Percentiles rank a stretch among this genome's conserved stretches.
Conservation (phyloP, 306 rosid species). For the Oxytropis ochrocephala region DNA sequence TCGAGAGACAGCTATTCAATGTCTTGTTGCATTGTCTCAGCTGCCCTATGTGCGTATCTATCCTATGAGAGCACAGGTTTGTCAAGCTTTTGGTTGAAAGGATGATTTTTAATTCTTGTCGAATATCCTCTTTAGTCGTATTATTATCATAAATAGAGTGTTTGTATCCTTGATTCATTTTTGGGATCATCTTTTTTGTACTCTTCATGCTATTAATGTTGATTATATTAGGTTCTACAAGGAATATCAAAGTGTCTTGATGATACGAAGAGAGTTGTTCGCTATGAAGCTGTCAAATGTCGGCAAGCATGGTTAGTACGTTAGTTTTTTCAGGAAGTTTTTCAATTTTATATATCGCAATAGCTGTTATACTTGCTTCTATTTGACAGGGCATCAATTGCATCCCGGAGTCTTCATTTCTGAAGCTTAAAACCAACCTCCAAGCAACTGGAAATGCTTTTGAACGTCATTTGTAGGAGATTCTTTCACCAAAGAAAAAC, state of each 20-base stretch:
- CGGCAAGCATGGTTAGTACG: slow-evolving; percentile 74
- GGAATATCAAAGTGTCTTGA: slow-evolving; percentile 57
- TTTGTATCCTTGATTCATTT: not conserved
- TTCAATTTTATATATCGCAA: not conserved
- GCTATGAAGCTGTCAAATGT: slow-evolving; percentile 82
- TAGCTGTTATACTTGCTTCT: not conserved
- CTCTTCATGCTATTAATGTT: not conserved
- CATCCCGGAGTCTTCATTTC: slow-evolving; percentile 43
- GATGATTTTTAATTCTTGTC: not conserved
- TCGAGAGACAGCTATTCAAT: slow-evolving; percentile 85
- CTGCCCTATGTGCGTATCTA: slow-evolving; percentile 73
- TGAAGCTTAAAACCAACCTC: slow-evolving; percentile 19
- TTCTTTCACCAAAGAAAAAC: not conserved
- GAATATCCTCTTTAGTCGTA: not conserved
- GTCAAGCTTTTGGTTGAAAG: slow-evolving; percentile 18
- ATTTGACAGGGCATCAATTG: slow-evolving; percentile 53
- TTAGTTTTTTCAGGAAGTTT: not conserved
- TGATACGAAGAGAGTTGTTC: slow-evolving; percentile 77
- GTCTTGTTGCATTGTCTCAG: slow-evolving; percentile 74
- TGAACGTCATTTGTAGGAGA: not conserved
- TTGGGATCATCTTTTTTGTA: not conserved
- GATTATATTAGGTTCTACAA: slow-evolving; percentile 46
- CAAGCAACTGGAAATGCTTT: not conserved
- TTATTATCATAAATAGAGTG: not conserved
- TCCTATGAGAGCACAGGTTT: slow-evolving; percentile 81